Evolutionary conservation across 192 early-diverging fungal species (phyloP), one percentile per base, ranked within the genome.

Genomic region (Fimicolochytrium jonesii): DNA sequence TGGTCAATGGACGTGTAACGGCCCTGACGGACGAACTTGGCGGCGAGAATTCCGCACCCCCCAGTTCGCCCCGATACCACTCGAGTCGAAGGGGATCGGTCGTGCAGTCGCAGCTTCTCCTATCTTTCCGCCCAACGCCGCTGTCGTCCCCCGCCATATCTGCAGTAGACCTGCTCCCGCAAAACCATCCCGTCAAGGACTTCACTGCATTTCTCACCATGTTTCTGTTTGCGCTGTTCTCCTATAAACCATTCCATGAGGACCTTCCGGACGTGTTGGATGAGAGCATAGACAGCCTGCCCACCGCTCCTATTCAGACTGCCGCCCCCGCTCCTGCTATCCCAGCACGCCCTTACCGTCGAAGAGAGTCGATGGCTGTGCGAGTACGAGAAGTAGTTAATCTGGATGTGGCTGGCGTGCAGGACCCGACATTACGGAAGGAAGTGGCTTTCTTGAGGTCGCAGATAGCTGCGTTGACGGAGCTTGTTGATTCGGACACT

Each of bases 131-230:
- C n/a, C n/a, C n/a, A n/a, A n/a, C n/a, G n/a, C n/a, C n/a, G n/a
- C n/a, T n/a, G n/a, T n/a, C n/a, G n/a, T n/a, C n/a, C n/a, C n/a
- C n/a, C 9, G 37, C 9, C 22, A 6, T 7, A 6, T 37, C 53
- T 10, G 9, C 53, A 18, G 6, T 22, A 9, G 20, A 35, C 37
- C 28, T 63, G 0, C 63, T 59, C 23, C 63, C 64, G 6, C 52
- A 39, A 1, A 41, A 57, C 34, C 64, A 66, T 44, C 33, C 31
- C n/a, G 46, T 66, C 0, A 66, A 66, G 20, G 64, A 66, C 28
- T 66, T 66, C 32, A 45, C 46, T 17, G 64, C 64, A 3, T 66
- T 66, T 45, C 36, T 66, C 25, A 66, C 64, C 7, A 37, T 66
- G 17, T 66, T 66, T 31, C 31, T 66, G 49, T 66, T 59, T 59